Evolutionary conservation across 2,329 filamentous ascomycete species (phyloP).

Genomic region (Arthrocladium fulminans): DNA sequence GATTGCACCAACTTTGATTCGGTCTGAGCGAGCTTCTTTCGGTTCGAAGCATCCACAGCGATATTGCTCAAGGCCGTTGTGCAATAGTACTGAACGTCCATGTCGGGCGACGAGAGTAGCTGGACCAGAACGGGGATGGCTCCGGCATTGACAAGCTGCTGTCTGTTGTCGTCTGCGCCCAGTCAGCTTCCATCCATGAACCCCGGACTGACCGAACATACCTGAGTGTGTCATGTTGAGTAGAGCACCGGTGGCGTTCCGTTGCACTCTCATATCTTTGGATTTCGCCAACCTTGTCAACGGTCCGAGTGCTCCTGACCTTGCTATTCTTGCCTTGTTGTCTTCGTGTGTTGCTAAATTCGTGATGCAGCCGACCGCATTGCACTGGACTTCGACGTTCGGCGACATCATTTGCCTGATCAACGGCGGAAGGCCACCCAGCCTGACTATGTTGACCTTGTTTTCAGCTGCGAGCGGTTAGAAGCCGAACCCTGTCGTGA

Average conservation of each 20-base stretch:
- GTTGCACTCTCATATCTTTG: constrained; percentile 95
- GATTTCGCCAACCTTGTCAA: constrained; percentile 90
- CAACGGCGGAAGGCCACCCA: constrained; percentile 80
- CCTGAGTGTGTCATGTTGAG: constrained; percentile 99
- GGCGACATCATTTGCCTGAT: constrained; percentile 97
- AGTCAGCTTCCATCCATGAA: constrained; percentile 2
- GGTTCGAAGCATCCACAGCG: constrained; percentile 83
- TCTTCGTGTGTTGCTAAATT: constrained; percentile 97
- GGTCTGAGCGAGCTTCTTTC: constrained; percentile 80
- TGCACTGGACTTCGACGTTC: constrained; percentile 98
- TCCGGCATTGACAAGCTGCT: constrained; percentile 92
- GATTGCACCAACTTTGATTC: constrained; percentile 89
- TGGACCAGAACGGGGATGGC: constrained; percentile 97
- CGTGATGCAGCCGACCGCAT: constrained; percentile 96
- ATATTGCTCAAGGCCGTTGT: constrained; percentile 98
- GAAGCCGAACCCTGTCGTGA: constrained; percentile 22
- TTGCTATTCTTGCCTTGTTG: constrained; percentile 97
- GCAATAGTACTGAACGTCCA: constrained; percentile 99
- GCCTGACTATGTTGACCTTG: constrained; percentile 89
- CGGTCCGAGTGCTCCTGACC: constrained; percentile 83
- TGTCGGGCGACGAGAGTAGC: constrained; percentile 81
- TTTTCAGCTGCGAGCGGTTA: constrained; percentile 70
- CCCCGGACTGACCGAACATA: constrained; percentile 38
- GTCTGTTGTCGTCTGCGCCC: constrained; percentile 77
- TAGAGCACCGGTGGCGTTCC: constrained; percentile 90